Conservation (phyloP, 345 rosid species). For the Brassica carinata region DNA sequence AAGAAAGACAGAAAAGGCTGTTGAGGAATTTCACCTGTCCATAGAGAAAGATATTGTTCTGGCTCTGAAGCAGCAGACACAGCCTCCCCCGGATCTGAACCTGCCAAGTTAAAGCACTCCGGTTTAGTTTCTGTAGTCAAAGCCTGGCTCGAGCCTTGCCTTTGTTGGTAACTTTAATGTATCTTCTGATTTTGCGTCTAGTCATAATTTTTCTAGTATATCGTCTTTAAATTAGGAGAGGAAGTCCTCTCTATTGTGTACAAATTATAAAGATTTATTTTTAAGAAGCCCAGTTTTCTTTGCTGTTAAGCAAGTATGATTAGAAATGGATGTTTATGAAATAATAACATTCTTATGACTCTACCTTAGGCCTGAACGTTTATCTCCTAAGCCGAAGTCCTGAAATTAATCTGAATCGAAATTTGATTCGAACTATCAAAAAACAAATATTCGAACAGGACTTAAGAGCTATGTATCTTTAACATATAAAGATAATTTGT, state of each 20-base stretch:
- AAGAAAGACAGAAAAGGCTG: constrained; percentile 58
- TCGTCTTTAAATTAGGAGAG: not conserved
- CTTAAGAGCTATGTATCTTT: too few species aligned
- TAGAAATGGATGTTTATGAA: not conserved
- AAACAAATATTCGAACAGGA: too few species aligned
- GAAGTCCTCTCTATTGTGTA: not conserved
- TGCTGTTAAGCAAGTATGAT: not conserved
- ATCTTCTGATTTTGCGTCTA: constrained; percentile 27
- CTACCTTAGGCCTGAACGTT: too few species aligned
- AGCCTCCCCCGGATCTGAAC: constrained; percentile 27
- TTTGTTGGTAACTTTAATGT: constrained; percentile 10
- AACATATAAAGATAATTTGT: too few species aligned
- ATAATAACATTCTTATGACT: not conserved
- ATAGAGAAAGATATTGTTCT: constrained; percentile 37
- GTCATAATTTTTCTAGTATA: not conserved
- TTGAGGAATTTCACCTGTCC: constrained; percentile 45
- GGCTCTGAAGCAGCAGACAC: constrained; percentile 21
- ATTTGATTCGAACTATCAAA: too few species aligned
- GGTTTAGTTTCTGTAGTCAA: constrained; percentile 1
- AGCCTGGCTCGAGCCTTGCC: constrained; percentile 14
- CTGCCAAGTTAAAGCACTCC: constrained; percentile 16
- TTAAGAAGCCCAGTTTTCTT: not conserved
- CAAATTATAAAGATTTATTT: not conserved
- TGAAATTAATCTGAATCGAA: too few species aligned
- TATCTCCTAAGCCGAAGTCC: too few species aligned